Evolutionary conservation across 2,329 filamentous ascomycete species (phyloP), one percentile per base, ranked within the genome.

Genomic region (Penicillium sp.): DNA sequence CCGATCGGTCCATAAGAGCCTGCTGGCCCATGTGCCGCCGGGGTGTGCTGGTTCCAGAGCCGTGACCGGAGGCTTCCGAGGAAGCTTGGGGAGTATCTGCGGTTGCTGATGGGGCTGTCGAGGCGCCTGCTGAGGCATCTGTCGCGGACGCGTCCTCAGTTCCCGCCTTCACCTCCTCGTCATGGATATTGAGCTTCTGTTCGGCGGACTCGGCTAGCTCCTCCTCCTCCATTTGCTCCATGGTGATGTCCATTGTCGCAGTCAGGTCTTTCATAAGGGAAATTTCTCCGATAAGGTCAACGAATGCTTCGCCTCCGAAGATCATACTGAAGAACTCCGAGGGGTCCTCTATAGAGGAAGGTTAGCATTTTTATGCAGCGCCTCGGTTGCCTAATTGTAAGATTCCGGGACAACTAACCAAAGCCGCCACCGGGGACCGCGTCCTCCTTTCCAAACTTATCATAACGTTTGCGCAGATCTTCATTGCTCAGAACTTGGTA

Each of bases 241-340:
- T 93, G 21, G 92, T 93, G 65, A 99, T 98, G 70, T 99, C 95
- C 93, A 99, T 98, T 45, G 93, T 96, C 70, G 92, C 92, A 19
- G 93, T 98, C 54, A 99, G 83, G 71, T 99, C 95, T 80, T 97
- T 98, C 91, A 99, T 97, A 57, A 99, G 86, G 50, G 91, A 95
- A 67, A 99, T 96, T 82, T 99, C 95, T 65, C 95, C 95, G 71
- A 99, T 98, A 83, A 95, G 92, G 80, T 99, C 93, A 60, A 89
- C 83, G 71, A 99, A 99, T 13, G 93, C 92, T 68, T 97, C 93
- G 59, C 95, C 95, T 67, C 95, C 95, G 72, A 99, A 99, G 67
- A 99, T 99, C 81, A 93, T 96, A 69, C 90, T 90, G 79, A 99
- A 99, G 84, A 99, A 99, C 78, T 99, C 95, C 63, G 92, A 85